These are phyloP conservation scores for Stipa capillata DNA, from an alignment of 176 grass and related monocot species.

Conservation along the genomic window DNA sequence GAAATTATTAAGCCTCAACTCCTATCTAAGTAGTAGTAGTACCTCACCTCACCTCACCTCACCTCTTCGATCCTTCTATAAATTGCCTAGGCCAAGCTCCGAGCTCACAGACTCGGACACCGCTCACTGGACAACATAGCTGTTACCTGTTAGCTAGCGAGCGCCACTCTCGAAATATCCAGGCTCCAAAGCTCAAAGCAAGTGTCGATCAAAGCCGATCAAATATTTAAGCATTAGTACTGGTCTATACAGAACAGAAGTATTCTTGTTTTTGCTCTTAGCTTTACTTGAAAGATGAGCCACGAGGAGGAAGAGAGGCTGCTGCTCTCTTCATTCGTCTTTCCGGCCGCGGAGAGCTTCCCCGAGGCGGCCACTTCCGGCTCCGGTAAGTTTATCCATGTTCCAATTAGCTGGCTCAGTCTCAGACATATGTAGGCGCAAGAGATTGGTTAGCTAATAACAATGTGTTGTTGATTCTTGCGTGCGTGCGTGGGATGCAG, in stretches of 20 bases:
- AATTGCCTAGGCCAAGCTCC: slow-evolving; percentile 1
- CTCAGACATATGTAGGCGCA: neutral
- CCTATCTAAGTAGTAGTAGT: neutral
- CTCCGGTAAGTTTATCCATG: neutral
- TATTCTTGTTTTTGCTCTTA: neutral
- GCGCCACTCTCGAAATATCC: slow-evolving; percentile 18
- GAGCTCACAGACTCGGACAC: slow-evolving; percentile 25
- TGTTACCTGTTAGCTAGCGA: neutral
- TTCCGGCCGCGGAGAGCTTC: slow-evolving; percentile 28
- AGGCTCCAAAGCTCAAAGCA: neutral
- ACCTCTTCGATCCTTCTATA: slow-evolving; percentile 13
- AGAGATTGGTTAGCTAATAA: neutral
- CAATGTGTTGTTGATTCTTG: neutral
- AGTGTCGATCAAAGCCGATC: slow-evolving; percentile 8
- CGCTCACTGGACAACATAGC: neutral
- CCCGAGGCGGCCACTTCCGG: neutral
- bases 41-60: neutral
- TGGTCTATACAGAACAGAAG: neutral
- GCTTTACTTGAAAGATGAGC: slow-evolving; percentile 21
- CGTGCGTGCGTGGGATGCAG: neutral
- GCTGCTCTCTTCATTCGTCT: slow-evolving; percentile 41
- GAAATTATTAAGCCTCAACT: neutral
- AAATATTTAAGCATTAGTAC: neutral
- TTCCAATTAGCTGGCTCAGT: neutral
- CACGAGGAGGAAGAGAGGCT: slow-evolving; percentile 43